Base-by-base conservation (phyloP, 768 basidiomycete species). In the Agaricus subrufescens region DNA sequence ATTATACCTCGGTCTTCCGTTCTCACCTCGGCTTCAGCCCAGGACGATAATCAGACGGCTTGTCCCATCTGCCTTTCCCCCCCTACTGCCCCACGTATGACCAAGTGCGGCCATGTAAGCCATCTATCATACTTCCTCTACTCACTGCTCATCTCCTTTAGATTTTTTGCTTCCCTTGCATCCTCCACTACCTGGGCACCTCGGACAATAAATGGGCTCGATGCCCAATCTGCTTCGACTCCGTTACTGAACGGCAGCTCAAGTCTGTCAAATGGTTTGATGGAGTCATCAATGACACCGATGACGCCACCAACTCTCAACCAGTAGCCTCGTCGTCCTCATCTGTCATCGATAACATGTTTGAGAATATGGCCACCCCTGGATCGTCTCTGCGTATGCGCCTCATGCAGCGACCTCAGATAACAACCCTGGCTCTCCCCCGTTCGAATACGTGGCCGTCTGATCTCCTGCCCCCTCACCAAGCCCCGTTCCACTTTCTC, bases 41-140 rank as follows among this genome's bases (percentile, higher is more conserved):
- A 73, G 61, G 80, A 78, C 19, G 87, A 85, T 63, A 86, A 84
- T 26, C 77, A 82, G 52, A 86, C 81, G 26, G 84, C 80, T 25
- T 99, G 97, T 72, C 97, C 97, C 3, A 98, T 99, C 60, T 99
- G 97, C 72, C 79, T 99, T 42, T 91, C 92, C 42, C 83, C 91
- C 42, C 96, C 94, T 4, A 83, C 85, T 42, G 91, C 91, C 29
- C 90, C 94, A 14, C 79, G 95, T 49, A 94, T 94, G 87, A 98
- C 95, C 25, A 96, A 93, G 75, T 98, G 95, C 63, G 96, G 95
- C 47, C 97, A 99, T 81, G 94, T 96, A 63, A 73, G 91, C 86
- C 23, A 10, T 6, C 58, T 44, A 39, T 48, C 46, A 12, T 43
- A 50, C 43, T 30, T 27, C 52, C 58, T 56, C 46, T 61, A 57